These are phyloP conservation scores for Pelargonium nanum DNA, from an alignment of 345 rosid species.

Conservation along the genomic window DNA sequence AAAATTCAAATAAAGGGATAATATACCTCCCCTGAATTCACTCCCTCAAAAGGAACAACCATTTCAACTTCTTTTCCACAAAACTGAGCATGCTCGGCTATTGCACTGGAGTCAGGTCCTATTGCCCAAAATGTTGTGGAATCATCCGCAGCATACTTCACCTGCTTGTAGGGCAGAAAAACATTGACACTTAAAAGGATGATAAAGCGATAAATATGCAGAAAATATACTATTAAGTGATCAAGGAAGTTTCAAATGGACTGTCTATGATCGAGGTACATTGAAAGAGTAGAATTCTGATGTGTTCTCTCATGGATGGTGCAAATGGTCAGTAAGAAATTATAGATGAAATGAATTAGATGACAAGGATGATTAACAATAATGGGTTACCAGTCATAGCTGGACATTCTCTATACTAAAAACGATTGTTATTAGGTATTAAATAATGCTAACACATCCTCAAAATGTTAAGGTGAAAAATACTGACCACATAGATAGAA, in stretches of 20 bases:
- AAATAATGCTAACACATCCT: no score
- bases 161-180: constrained; percentile 34
- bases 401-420: no score
- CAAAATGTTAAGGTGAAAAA: no score
- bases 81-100: constrained; percentile 63
- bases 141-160: constrained; percentile 74
- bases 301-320: background rate
- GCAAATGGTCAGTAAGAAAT: background rate
- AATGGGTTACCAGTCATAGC: no score
- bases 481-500: no score
- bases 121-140: constrained; percentile 88
- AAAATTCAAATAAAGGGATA: background rate
- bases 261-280: no score
- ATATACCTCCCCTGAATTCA: constrained; percentile 63
- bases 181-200: no score
- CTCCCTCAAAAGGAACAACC: constrained; percentile 88
- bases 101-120: constrained; percentile 59
- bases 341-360: no score
- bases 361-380: no score
- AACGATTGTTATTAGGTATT: no score
- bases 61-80: constrained; percentile 83
- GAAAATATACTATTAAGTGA: background rate
- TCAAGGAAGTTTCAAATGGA: background rate
- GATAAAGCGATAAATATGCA: background rate
- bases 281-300: background rate